Base-by-base conservation (phyloP, 2,329 filamentous ascomycete species). In the Colletotrichum sp. region DNA sequence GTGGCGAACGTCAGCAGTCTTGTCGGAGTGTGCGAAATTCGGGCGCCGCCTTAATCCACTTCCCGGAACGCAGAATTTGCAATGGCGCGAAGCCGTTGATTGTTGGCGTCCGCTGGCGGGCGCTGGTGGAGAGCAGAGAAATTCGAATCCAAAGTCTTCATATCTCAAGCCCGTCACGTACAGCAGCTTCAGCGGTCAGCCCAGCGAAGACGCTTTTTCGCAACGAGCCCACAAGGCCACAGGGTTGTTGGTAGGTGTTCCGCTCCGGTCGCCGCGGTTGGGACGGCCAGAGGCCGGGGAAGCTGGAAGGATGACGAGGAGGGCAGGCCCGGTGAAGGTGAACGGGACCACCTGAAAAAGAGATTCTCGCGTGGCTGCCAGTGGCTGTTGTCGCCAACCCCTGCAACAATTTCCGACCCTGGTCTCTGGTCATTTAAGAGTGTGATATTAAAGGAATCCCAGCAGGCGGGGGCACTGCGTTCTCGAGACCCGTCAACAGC, bases 341-440 rank as follows among this genome's bases (percentile, higher is more conserved):
- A 61, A n/a, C 32, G 26, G 39, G 30, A 57, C 39, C n/a, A 52
- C 65, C 65, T 69, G 39, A 43, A 34, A 10, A 16, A 63, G 57
- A 73, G 39, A n/a, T 43, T 48, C 63, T 64, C 68, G 55, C 69
- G 61, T 55, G 69, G 55, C 36, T 63, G 36, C 39, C 61, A 69
- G 65, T 57, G 65, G 34, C 26, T 67, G 63, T 43, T 60, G 63
- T 32, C 21, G 52, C 28, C 43, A 55, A 65, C 52, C 69, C 63
- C 32, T 75, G 55, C 18, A 34, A 57, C 69, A 75, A 72, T 75
- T 57, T 75, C 73, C 69, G 69, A 75, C 55, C 73, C 73, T 59
- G 63, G 73, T 72, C 73, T 48, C 15, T 72, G 55, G 61, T 72
- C 69, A 72, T 75, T 66, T 67, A 67, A 67, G 65, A 57, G 57